Evolutionary conservation across 768 basidiomycete genomes (phyloP), one percentile per base, ranked within the genome.

Genomic region (Russula brevipes): DNA sequence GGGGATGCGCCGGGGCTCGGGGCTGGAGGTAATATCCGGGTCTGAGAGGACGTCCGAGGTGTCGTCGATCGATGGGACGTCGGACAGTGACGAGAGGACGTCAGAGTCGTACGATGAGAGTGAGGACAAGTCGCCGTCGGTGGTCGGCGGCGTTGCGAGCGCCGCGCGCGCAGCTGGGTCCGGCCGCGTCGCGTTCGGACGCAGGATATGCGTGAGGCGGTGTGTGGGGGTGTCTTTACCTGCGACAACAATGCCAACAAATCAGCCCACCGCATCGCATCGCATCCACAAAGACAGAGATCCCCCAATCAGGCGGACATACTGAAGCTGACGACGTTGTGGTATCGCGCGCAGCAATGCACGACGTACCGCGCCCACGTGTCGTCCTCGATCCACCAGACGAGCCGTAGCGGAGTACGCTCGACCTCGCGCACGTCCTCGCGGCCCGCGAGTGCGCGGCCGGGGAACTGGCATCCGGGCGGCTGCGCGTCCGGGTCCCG

Each of bases 241-340:
- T 83, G 61, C 36, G 24, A 19, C 1, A 31, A 46, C 51, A n/a
- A 35, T 47, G 7, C 7, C 38, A 39, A 39, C 38, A 39, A 39
- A 39, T 39, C 7, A 31, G 12, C 11, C 36, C 16, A 33, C 33
- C 50, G 50, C 50, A 16, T 19, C n/a, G 24, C 24, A 24, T 24
- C 24, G 24, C 24, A 24, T 24, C 24, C 24, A 24, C 24, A 24
- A 24, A 24, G 24, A 24, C 24, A 24, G 24, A 24, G 24, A 24
- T 24, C 24, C 24, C 24, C 24, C 24, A 24, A 5, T 3, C 24
- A 5, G 7, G 3, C 33, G 46, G 35, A 78, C 88, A 69, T 73
- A 89, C 89, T 92, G 78, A 85, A 93, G 75, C 87, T 88, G 69
- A 92, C 86, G 63, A 93, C 73, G 61, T 85, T 84, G 72, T 91